A percentile compares a stretch with the other conserved stretches of the same genome.
Evolutionary conservation across 2,329 filamentous ascomycete genomes (phyloP).

Genomic region (Cladorrhinum sp.): DNA sequence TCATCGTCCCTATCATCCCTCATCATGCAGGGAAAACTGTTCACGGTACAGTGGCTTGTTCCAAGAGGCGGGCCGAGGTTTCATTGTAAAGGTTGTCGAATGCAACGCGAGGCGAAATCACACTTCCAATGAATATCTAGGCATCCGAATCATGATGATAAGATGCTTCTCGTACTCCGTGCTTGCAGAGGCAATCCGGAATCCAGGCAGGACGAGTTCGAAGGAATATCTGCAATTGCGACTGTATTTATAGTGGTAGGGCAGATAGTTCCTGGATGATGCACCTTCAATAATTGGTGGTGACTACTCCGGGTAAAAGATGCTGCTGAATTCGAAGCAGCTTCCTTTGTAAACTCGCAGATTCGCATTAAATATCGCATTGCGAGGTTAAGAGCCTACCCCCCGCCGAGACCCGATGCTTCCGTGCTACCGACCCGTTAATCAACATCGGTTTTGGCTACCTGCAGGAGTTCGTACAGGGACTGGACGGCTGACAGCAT

Average conservation of each 20-base stretch:
- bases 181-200: not conserved
- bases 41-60: not conserved
- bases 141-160: not conserved
- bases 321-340: not conserved
- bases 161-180: not conserved
- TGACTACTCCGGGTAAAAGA: not conserved
- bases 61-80: not conserved
- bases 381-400: slow-evolving; percentile 1
- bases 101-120: not conserved
- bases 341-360: not conserved
- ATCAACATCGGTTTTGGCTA: not conserved
- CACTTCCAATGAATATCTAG: not conserved
- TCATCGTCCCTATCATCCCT: not conserved
- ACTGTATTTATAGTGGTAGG: no score
- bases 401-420: slow-evolving; percentile 3
- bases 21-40: not conserved
- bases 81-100: not conserved
- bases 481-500: not conserved
- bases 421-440: not conserved
- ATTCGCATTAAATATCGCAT: not conserved
- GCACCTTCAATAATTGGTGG: not conserved
- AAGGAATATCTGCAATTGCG: not conserved
- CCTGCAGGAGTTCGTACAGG: slow-evolving; percentile 4
- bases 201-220: not conserved
- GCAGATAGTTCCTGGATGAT: not conserved